These are phyloP conservation scores for Neocucurbitaria cava DNA, from an alignment of 2,329 filamentous ascomycete genomes.

Conservation along the genomic window DNA sequence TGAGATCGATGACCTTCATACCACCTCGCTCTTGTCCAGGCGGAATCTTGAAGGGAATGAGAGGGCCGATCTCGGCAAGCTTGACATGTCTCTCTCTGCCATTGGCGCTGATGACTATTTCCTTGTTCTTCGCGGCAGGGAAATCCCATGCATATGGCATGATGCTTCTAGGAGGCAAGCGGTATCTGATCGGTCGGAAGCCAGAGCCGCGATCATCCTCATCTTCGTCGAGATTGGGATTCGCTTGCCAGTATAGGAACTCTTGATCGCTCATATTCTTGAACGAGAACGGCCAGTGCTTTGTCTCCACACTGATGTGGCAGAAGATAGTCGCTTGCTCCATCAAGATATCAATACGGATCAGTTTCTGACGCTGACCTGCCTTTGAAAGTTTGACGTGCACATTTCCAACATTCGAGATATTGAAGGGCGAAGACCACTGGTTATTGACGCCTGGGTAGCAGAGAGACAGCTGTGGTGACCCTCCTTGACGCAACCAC, in stretches of 20 bases:
- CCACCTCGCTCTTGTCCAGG: constrained; percentile 66
- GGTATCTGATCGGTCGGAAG: constrained; percentile 92
- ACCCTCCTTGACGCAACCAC: constrained; percentile 81
- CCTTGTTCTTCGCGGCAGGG: constrained; percentile 94
- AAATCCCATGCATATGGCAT: constrained; percentile 99
- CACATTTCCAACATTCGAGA: constrained; percentile 89
- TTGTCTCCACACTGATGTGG: constrained; percentile 86
- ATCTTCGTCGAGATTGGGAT: constrained; percentile 92
- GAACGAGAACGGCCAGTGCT: constrained; percentile 98
- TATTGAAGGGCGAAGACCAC: constrained; percentile 98
- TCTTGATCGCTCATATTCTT: constrained; percentile 97
- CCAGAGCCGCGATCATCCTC: constrained; percentile 81
- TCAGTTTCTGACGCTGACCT: constrained; percentile 85
- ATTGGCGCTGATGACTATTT: constrained; percentile 81
- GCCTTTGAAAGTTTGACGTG: constrained; percentile 93
- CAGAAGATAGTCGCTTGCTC: constrained; percentile 94
- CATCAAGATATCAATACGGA: constrained; percentile 88
- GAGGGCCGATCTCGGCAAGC: constrained; percentile 92
- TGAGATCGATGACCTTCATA: constrained; percentile 93
- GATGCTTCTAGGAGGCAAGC: constrained; percentile 90
- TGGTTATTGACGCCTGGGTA: constrained; percentile 95
- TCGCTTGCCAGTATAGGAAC: constrained; percentile 94
- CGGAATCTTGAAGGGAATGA: constrained; percentile 90
- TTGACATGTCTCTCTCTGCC: constrained; percentile 90
- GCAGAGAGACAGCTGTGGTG: constrained; percentile 91